Conservation (phyloP, 1,139 yeast species). For the Kodamaea suecica region DNA sequence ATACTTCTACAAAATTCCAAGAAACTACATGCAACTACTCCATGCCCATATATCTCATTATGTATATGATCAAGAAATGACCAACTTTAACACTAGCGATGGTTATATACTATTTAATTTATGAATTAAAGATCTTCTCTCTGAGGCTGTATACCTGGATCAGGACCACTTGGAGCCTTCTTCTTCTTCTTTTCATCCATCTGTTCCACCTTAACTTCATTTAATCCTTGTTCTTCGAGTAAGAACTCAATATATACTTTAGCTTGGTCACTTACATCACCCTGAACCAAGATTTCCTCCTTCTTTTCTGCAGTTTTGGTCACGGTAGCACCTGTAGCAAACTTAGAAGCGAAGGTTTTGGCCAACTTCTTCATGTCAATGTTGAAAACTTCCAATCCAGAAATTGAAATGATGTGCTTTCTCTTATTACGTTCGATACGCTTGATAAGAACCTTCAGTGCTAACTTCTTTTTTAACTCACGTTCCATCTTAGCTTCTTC, state of each 20-base stretch:
- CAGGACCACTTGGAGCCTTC: constrained; percentile 36
- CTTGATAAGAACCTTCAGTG: constrained; percentile 78
- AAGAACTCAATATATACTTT: constrained; percentile 70
- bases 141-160: constrained; percentile 10
- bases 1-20: too few relatives aligned
- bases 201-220: constrained; percentile 83
- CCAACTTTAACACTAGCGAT: too few relatives aligned
- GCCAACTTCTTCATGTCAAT: constrained; percentile 88
- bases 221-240: constrained; percentile 76
- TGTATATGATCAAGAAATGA: too few relatives aligned
- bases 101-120: not conserved
- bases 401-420: constrained; percentile 81
- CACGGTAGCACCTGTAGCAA: constrained; percentile 97
- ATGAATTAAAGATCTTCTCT: constrained; percentile 1
- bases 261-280: constrained; percentile 92
- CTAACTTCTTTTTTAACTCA: constrained; percentile 72
- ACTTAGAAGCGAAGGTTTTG: constrained; percentile 88
- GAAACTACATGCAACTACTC: too few relatives aligned
- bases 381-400: constrained; percentile 85
- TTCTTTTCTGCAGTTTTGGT: constrained; percentile 87
- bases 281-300: constrained; percentile 90
- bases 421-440: constrained; percentile 89
- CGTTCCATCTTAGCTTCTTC: constrained; percentile 88
- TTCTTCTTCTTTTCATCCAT: constrained; percentile 79
- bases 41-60: too few relatives aligned